These are phyloP conservation scores for Paecilomyces sp. DNA, from an alignment of 2,329 filamentous ascomycete genomes.

Conservation along the genomic window DNA sequence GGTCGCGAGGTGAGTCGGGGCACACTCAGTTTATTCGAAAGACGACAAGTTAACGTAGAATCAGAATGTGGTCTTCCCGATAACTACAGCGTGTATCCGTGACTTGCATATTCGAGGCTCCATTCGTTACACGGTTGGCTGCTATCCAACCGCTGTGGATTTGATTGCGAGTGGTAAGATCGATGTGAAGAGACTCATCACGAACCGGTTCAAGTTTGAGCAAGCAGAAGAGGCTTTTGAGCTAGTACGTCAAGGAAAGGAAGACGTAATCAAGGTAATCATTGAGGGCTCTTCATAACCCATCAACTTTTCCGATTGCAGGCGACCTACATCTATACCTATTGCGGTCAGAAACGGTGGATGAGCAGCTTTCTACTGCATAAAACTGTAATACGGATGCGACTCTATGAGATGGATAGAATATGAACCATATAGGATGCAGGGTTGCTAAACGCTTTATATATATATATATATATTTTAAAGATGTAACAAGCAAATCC, in stretches of 20 bases:
- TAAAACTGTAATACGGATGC: no score
- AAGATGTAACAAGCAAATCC: no score
- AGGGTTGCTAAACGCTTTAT: no score
- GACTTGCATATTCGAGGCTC: constrained; percentile 45
- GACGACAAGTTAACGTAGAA: constrained; percentile 7
- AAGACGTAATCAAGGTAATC: constrained; percentile 37
- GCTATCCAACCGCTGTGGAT: constrained; percentile 44
- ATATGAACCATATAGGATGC: no score
- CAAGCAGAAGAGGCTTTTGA: constrained; percentile 44
- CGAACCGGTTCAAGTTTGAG: constrained; percentile 37
- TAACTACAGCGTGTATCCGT: constrained; percentile 34
- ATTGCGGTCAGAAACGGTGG: no score
- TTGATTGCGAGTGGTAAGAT: constrained; percentile 44
- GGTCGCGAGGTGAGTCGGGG: constrained; percentile 14
- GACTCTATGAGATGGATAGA: no score
- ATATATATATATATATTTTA: no score
- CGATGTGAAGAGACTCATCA: constrained; percentile 32
- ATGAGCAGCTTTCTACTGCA: no score
- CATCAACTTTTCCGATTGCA: no score
- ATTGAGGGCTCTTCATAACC: constrained; percentile 25
- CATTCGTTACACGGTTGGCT: constrained; percentile 45
- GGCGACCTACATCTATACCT: no score
- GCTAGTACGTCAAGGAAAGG: constrained; percentile 32
- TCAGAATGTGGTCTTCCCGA: constrained; percentile 45
- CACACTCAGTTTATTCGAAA: no score